Conservation (phyloP, 1,284 basidiomycete species). For the Sporisorium reilianum region DNA sequence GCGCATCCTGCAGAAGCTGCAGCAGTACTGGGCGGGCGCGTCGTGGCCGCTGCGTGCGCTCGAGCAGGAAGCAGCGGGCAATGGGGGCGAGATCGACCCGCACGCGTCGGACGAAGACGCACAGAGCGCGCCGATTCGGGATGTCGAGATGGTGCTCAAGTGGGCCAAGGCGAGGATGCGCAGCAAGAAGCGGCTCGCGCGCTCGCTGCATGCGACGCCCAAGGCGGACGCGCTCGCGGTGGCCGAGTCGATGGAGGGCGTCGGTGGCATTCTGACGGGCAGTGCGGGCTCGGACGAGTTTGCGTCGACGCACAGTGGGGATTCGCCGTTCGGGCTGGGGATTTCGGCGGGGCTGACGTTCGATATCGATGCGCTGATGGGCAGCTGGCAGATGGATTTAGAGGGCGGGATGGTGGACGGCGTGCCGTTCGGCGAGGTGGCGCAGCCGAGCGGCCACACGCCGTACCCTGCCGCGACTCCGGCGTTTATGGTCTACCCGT, state of each 20-base stretch:
- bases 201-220: conserved; percentile 35
- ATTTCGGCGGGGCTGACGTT: conserved; percentile 49
- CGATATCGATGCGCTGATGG: conserved; percentile 49
- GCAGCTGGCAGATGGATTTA: conserved; percentile 41
- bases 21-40: conserved; percentile 56
- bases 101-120: conserved; percentile 58
- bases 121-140: conserved; percentile 53
- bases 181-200: conserved; percentile 29
- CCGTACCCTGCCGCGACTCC: conserved; percentile 1
- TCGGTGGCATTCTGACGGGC: conserved; percentile 26
- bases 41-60: conserved; percentile 57
- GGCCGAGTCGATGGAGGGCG: conserved; percentile 21
- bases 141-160: conserved; percentile 61
- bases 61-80: conserved; percentile 55
- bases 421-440: conserved; percentile 3
- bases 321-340: conserved; percentile 46
- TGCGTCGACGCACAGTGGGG: conserved; percentile 41
- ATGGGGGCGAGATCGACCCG: conserved; percentile 42
- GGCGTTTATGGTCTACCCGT: conserved; percentile 1
- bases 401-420: conserved; percentile 12
- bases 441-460: conserved; percentile 13
- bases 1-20: conserved; percentile 48
- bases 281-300: conserved; percentile 33
- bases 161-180: conserved; percentile 52
- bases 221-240: conserved; percentile 28